Base-by-base conservation (phyloP, 768 basidiomycete genomes). In the Leccinellum rugosiceps region DNA sequence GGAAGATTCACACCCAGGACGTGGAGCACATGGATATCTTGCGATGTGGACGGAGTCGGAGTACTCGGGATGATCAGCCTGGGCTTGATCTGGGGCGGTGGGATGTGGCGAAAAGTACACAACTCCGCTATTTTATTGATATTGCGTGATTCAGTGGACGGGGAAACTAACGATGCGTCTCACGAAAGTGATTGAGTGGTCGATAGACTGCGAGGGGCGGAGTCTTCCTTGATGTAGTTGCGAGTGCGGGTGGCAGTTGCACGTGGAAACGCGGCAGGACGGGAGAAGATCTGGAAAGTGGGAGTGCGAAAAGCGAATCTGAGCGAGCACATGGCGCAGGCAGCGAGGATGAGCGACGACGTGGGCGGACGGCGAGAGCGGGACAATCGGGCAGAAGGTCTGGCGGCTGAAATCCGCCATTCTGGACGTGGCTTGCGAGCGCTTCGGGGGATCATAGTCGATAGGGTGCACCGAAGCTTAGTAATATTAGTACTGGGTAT, bases 31-130 rank as follows among this genome's bases (percentile, higher is more conserved):
- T 68, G 67, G 68, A 63, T 70, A 63, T 68, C 67, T 68, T 63
- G 68, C 67, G 67, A 68, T 61, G 55, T 63, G 51, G 63, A 50
- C 67, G 67, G 67, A 65, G 66, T 70, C 68, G 68, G 67, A 60
- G 68, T 41, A 25, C 63, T 48, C 60, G 57, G 65, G 53, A 48
- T 62, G 68, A 68, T 68, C 67, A 68, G 53, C 58, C 45, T 21
- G 31, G 0, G 54, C 63, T 63, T 59, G 56, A 70, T 65, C 60
- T 69, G 65, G 66, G 35, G 45, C 47, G 56, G 56, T 64, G 53
- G 62, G 44, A 57, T 47, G 64, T 63, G 66, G 66, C 64, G 23
- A 57, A 53, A 44, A 1, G 54, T 28, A 58, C 7, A 59, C 3
- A 65, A 65, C 55, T 57, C 64, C 54, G 66, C 58, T 55, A 23